Evolutionary conservation across 805 yeast species (phyloP).

Genomic region (Cephaloascus fragrans): DNA sequence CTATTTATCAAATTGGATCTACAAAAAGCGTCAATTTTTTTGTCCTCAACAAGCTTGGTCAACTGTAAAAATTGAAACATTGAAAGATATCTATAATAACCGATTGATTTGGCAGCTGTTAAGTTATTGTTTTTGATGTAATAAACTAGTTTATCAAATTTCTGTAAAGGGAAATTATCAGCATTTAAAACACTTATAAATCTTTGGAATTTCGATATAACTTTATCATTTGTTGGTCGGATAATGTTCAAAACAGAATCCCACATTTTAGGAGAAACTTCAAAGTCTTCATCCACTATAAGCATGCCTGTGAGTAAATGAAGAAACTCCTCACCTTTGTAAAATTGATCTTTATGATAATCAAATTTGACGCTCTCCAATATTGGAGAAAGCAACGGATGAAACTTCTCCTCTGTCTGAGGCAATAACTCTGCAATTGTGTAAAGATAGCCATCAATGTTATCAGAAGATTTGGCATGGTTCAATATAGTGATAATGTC

Average conservation of each 20-base stretch:
- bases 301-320: constrained; percentile 8
- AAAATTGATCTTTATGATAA: constrained; percentile 19
- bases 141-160: constrained; percentile 19
- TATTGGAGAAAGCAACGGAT: constrained; percentile 1
- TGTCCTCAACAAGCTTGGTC: constrained; percentile 14
- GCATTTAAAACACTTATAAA: constrained; percentile 9
- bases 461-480: neutral
- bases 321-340: constrained; percentile 27
- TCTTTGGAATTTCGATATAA: constrained; percentile 16
- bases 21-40: constrained; percentile 13
- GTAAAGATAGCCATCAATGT: constrained; percentile 3
- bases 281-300: constrained; percentile 1
- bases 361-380: constrained; percentile 12
- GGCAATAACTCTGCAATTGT: constrained; percentile 12
- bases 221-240: constrained; percentile 11
- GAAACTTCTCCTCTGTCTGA: constrained; percentile 1
- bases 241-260: constrained; percentile 16
- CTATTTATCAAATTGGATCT: constrained; percentile 16
- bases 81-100: constrained; percentile 11
- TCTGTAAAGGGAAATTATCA: constrained; percentile 5
- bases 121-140: constrained; percentile 28
- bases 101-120: constrained; percentile 24
- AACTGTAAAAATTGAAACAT: constrained; percentile 10
- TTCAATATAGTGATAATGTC: neutral
- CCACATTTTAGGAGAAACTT: constrained; percentile 5